Evolutionary conservation across 164 flowering plant genomes (phyloP), one percentile per base, ranked within the genome.

Genomic region (Piper longum): DNA sequence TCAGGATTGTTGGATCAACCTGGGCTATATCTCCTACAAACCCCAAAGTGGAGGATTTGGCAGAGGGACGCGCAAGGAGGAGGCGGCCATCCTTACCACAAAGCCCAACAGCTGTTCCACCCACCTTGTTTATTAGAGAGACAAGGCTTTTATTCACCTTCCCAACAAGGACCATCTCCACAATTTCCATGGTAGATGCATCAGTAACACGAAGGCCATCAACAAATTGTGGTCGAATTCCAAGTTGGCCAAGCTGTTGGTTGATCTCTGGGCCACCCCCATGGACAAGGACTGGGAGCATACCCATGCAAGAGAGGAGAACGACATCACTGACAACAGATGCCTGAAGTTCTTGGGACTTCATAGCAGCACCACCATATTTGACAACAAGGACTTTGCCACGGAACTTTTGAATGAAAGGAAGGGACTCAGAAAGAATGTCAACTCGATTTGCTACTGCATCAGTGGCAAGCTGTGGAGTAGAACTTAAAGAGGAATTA

Each of bases 301-400:
- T 81, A 59, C 98, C 98, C 12, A 92, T 93, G 66, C 89, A 84
- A 54, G 96, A 73, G 60, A 92, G 85, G 52, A 92, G 87, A 59
- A 92, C 96, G 36, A 92, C 82, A 73, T 92, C 96, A 57, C 82
- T 82, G 56, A 92, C 80, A 48, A 92, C 95, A 14, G 91, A 85
- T 40, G 84, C 79, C 54, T 82, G 89, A 61, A 92, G 93, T 5
- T 70, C 45, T 64, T 73, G 65, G 1, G 88, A 81, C 52, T 85
- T 87, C 98, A 92, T 89, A 72, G 98, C 96, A 6, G 98, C 98
- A 60, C 98, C 98, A 9, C 96, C 98, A 69, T 87, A 89, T 64
- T 92, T 92, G 76, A 92, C 91, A 1, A 92, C 93, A 16, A 92
- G 78, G 64, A 86, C 89, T 72, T 92, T 92, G 65, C 93, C 95